These are phyloP conservation scores for Santalum album DNA, from an alignment of 164 flowering plant genomes.

Conservation along the genomic window DNA sequence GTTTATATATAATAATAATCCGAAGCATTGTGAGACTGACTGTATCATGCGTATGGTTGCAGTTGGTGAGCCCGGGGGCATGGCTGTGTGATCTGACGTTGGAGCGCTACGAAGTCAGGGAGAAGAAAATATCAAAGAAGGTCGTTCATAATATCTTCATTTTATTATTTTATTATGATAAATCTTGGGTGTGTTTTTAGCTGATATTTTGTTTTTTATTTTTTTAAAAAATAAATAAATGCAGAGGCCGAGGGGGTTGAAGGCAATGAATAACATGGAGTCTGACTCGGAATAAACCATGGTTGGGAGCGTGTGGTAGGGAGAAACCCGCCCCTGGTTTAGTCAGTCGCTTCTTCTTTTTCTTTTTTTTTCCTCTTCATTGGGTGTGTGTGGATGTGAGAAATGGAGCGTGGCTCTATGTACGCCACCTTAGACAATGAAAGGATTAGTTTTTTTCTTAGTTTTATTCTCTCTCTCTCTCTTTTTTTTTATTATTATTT, in stretches of 20 bases:
- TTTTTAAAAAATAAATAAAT: background rate
- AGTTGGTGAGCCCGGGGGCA: conserved; percentile 85
- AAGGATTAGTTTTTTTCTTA: too few relatives aligned
- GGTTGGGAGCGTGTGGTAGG: too few relatives aligned
- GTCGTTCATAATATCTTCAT: conserved; percentile 16
- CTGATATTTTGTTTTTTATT: background rate
- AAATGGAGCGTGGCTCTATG: too few relatives aligned
- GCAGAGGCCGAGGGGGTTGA: conserved; percentile 91
- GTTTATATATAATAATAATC: too few relatives aligned
- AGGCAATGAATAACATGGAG: conserved; percentile 82
- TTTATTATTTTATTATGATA: background rate
- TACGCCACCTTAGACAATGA: too few relatives aligned
- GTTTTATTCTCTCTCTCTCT: too few relatives aligned
- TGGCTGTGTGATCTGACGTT: conserved; percentile 83
- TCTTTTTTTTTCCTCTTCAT: too few relatives aligned
- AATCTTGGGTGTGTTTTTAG: background rate
- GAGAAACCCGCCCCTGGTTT: too few relatives aligned
- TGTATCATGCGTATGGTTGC: conserved; percentile 8
- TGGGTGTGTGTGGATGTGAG: too few relatives aligned
- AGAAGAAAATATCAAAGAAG: conserved; percentile 84
- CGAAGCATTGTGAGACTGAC: too few relatives aligned
- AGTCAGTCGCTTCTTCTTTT: too few relatives aligned
- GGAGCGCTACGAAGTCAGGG: conserved; percentile 86
- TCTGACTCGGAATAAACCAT: conserved; percentile 57
- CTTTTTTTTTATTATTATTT: too few relatives aligned